Evolutionary conservation across 2,329 filamentous ascomycete genomes (phyloP).

Genomic region (Ophiostoma australiae): DNA sequence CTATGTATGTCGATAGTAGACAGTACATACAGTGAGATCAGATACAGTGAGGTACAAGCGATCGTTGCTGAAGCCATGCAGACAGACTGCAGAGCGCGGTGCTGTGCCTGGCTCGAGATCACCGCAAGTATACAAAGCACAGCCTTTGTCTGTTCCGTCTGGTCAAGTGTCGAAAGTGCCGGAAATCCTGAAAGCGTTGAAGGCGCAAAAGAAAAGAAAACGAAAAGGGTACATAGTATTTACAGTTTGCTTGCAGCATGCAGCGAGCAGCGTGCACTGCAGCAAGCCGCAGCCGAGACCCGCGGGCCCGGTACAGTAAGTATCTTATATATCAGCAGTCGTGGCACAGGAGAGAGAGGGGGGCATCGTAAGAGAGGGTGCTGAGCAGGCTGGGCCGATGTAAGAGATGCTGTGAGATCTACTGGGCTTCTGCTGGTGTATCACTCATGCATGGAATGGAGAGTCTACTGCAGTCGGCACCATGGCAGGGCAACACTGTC

Average conservation of each 20-base stretch:
- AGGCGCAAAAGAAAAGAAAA: too few relatives aligned
- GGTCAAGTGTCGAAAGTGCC: too few relatives aligned
- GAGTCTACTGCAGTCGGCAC: not conserved
- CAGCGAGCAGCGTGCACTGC: not conserved
- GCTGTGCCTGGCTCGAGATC: not conserved
- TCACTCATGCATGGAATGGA: not conserved
- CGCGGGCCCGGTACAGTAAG: not conserved
- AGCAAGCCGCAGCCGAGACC: not conserved
- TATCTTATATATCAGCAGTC: not conserved
- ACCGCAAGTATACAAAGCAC: constrained; percentile 5
- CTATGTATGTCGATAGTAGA: too few relatives aligned
- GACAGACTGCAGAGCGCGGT: not conserved
- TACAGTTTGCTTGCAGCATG: too few relatives aligned
- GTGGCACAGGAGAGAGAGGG: too few relatives aligned
- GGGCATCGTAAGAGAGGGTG: too few relatives aligned
- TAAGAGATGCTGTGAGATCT: not conserved
- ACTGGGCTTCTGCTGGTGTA: not conserved
- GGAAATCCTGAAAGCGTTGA: too few relatives aligned
- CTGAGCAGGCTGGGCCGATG: not conserved
- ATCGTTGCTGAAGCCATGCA: not conserved
- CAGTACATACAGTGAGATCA: too few relatives aligned
- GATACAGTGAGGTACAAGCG: too few relatives aligned
- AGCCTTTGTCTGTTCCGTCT: not conserved
- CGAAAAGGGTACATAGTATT: not conserved
- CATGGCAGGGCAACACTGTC: constrained; percentile 3